Evolutionary conservation across 345 rosid species (phyloP).

Genomic region (Microthlaspi erraticum): DNA sequence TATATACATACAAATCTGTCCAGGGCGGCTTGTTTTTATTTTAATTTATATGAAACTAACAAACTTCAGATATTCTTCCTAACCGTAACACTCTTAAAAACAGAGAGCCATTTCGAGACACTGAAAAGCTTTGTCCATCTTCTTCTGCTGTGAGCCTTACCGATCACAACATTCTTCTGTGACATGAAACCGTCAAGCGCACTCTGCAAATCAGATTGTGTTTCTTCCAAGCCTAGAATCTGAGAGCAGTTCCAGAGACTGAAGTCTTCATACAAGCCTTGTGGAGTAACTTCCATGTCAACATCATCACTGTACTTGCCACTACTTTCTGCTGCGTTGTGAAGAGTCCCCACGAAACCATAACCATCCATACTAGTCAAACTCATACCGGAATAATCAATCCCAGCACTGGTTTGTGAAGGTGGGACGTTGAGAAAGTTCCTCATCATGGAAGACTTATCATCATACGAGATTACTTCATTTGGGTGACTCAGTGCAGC

Average conservation of each 20-base stretch:
- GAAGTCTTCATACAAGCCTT: conserved; percentile 73
- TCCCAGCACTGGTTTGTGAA: conserved; percentile 57
- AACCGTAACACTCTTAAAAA: conserved; percentile 57
- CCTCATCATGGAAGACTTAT: conserved; percentile 58
- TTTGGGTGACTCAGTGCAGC: conserved; percentile 70
- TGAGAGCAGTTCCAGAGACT: conserved; percentile 63
- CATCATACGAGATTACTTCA: conserved; percentile 69
- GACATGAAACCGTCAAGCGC: conserved; percentile 63
- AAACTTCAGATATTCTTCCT: conserved; percentile 51
- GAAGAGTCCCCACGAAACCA: conserved; percentile 52
- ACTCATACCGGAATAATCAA: conserved; percentile 62
- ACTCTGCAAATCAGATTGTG: conserved; percentile 66
- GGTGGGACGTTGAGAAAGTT: conserved; percentile 48
- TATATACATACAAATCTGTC: conserved; percentile 36
- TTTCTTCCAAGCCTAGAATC: conserved; percentile 56
- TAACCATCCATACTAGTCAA: conserved; percentile 65
- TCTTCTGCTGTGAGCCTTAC: conserved; percentile 72
- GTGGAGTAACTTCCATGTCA: conserved; percentile 40
- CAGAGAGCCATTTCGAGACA: conserved; percentile 78
- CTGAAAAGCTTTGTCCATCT: conserved; percentile 90
- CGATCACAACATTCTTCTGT: conserved; percentile 48
- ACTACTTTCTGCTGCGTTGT: conserved; percentile 44
- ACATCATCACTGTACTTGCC: conserved; percentile 38
- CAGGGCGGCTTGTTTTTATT: conserved; percentile 35
- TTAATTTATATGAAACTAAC: not conserved